Evolutionary conservation across 176 grass and related monocot species (phyloP), one percentile per base, ranked within the genome.

Genomic region (Saccharum officinarum): DNA sequence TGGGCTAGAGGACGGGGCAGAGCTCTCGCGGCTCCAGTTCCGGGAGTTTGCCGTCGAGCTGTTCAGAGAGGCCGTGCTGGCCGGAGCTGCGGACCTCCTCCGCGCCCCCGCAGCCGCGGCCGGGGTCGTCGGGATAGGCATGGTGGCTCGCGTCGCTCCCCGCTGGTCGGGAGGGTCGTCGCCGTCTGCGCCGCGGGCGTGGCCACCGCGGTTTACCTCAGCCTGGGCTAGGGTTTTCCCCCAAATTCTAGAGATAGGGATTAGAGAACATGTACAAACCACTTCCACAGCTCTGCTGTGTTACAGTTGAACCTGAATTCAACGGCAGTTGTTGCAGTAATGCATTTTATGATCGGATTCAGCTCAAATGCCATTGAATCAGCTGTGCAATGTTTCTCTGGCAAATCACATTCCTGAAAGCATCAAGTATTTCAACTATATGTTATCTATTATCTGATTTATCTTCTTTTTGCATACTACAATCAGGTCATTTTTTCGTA

Each of bases 181-280:
- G 82, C 88, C 10, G 61, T 91, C 36, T 96, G 95, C 80, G 71
- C 93, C 60, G 87, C 84, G 37, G 91, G 91, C 31, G 79, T 94
- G 23, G 86, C 84, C 65, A 46, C 91, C 4, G 92, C 88, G 14
- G 84, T 99, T 74, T 96, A 92, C 80, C 84, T 96, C 49, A 75
- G 88, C 88, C 75, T 95, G 80, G 91, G 88, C 54, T 93, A 86
- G 83, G 33, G 7, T 79, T 65, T 78, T 5, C 61, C 15, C 8
- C 33, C 26, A 6, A n/a, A 67, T 13, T 5, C 28, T 22, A 15
- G 10, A 36, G 34, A 36, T 36, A 36, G 33, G 33, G 33, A 34
- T 34, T 34, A 34, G 34, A 63, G 61, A 23, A 23, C 42, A 23
- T 34, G 46, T 44, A 81, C 60, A 73, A 78, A 83, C 47, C 14